Evolutionary conservation across 768 basidiomycete genomes (phyloP).

Genomic region (Boletus rubescentipes): DNA sequence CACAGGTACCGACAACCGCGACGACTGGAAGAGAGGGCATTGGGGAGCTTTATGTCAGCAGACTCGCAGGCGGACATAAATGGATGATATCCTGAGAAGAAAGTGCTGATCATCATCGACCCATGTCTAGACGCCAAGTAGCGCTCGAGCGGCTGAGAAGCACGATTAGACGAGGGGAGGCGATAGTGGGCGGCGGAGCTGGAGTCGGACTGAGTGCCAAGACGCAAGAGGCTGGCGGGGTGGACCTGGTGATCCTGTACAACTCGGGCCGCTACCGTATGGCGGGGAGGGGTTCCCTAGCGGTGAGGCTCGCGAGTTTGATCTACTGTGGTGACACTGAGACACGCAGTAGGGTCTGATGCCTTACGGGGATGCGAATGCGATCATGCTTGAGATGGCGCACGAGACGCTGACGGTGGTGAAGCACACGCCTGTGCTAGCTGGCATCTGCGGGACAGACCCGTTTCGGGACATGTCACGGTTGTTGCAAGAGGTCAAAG

Average conservation of each 20-base stretch:
- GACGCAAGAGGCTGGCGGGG: slow-evolving; percentile 26
- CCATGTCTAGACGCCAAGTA: slow-evolving; percentile 20
- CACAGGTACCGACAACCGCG: slow-evolving; percentile 30
- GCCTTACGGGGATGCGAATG: slow-evolving; percentile 31
- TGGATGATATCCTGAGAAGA: not conserved
- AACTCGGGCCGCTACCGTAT: slow-evolving; percentile 32
- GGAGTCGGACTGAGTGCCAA: slow-evolving; percentile 29
- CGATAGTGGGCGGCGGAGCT: slow-evolving; percentile 28
- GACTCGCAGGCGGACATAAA: not conserved
- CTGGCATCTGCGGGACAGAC: slow-evolving; percentile 30
- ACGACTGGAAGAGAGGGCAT: slow-evolving; percentile 16
- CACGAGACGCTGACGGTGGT: slow-evolving; percentile 28
- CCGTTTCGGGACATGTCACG: slow-evolving; percentile 29
- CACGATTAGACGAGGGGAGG: slow-evolving; percentile 16
- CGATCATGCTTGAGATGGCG: slow-evolving; percentile 30
- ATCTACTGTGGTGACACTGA: not conserved
- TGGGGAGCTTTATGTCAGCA: slow-evolving; percentile 20
- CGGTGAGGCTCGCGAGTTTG: slow-evolving; percentile 16
- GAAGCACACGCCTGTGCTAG: slow-evolving; percentile 27
- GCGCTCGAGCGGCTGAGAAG: slow-evolving; percentile 13
- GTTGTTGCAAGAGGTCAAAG: slow-evolving; percentile 24
- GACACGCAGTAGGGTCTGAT: slow-evolving; percentile 19
- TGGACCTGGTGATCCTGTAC: slow-evolving; percentile 31
- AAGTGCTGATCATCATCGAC: not conserved
- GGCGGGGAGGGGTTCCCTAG: slow-evolving; percentile 32